Base-by-base conservation (phyloP, 2,329 filamentous ascomycete genomes). In the Acephala macrosclerotiorum region DNA sequence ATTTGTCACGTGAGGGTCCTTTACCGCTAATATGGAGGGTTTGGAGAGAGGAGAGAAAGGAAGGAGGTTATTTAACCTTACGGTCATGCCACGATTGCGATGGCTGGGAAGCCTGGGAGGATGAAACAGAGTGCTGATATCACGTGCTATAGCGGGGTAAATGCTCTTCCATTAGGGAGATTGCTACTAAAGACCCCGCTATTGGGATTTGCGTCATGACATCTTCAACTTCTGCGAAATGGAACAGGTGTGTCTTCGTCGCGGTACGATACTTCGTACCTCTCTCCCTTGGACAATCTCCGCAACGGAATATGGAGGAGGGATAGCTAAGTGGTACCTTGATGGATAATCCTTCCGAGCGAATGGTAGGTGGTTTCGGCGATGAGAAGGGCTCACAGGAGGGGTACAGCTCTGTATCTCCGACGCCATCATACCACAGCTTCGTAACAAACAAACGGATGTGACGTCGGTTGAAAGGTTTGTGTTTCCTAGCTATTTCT, bases 131-230 rank as follows among this genome's bases (percentile, higher is more conserved):
- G 16, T 49, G 38, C 42, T 60, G 26, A 36, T n/a, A 49, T 60
- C 58, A 60, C 42, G 38, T 60, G 58, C 6, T 9, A 51, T 36
- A 60, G 58, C 58, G 58, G 58, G 58, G 42, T 40, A 40, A 22
- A 16, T 8, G 4, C 33, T 33, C 29, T 29, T 4, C 33, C 35
- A 18, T 38, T n/a, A 14, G n/a, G n/a, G n/a, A n/a, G n/a, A n/a
- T n/a, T n/a, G n/a, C n/a, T 8, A 2, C 12, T 40, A 12, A 14
- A 2, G 51, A 38, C 16, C 7, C 6, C 35, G 25, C 16, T 59
- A 29, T 38, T 47, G 3, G 35, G 7, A 12, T 22, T 5, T 42
- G 11, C 22, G 56, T 40, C 35, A 11, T 58, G n/a, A n/a, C n/a
- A n/a, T n/a, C n/a, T n/a, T n/a, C n/a, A n/a, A n/a, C n/a, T n/a